Percentiles rank a stretch among this genome's conserved stretches.
These are phyloP conservation scores for Aegilops umbellulata DNA, from an alignment of 176 grass and related monocot species.

Conservation along the genomic window DNA sequence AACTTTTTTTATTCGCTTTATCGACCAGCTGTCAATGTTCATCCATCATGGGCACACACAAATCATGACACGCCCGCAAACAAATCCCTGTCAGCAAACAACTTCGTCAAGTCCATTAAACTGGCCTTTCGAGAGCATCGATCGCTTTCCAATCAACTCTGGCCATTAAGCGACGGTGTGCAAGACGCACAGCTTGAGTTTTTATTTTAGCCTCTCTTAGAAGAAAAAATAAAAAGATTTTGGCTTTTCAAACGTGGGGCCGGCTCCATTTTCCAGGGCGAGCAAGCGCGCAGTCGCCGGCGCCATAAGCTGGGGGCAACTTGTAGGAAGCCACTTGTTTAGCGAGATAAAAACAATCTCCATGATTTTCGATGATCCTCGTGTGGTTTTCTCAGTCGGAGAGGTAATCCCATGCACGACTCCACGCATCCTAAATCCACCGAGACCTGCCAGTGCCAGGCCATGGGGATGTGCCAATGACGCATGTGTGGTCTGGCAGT, in stretches of 20 bases:
- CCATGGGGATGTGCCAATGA: no score
- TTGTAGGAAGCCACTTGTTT: no score
- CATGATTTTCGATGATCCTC: no score
- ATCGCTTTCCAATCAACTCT: background rate
- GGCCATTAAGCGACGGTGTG: background rate
- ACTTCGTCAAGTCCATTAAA: background rate
- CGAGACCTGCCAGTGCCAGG: no score
- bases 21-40: background rate
- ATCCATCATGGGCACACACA: background rate
- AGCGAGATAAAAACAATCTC: no score
- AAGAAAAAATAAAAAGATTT: no score
- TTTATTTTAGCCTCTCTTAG: background rate
- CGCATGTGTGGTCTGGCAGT: no score
- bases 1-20: background rate
- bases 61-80: background rate
- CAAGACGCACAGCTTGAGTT: background rate
- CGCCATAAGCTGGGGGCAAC: no score
- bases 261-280: background rate
- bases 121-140: background rate
- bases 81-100: background rate
- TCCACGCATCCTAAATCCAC: no score
- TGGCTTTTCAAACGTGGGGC: background rate
- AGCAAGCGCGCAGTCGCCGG: no score
- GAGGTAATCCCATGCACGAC: no score
- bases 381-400: no score